These are phyloP conservation scores for Kodamaea sp. DNA, from an alignment of 1,139 yeast species.

Conservation along the genomic window DNA sequence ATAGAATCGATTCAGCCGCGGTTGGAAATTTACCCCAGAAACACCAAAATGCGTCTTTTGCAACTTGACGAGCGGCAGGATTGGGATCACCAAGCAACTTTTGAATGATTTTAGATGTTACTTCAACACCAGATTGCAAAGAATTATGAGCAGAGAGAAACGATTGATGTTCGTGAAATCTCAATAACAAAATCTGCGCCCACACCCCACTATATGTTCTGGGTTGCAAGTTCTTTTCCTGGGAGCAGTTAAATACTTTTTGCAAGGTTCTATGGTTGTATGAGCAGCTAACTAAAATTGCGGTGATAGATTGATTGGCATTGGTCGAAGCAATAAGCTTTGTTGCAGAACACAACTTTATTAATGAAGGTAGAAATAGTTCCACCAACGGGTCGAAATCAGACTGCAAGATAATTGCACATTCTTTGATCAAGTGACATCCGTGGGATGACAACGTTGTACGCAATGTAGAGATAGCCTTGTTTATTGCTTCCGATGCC, in stretches of 20 bases:
- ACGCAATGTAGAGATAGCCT: slow-evolving; percentile 71
- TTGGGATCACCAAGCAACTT: slow-evolving; percentile 79
- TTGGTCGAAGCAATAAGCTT: slow-evolving; percentile 77
- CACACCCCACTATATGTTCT: slow-evolving; percentile 70
- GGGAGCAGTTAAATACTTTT: slow-evolving; percentile 52
- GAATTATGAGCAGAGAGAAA: slow-evolving; percentile 42
- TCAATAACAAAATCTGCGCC: slow-evolving; percentile 61
- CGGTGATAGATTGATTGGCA: slow-evolving; percentile 68
- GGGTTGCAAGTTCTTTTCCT: slow-evolving; percentile 72
- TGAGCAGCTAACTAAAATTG: slow-evolving; percentile 58
- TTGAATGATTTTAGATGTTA: slow-evolving; percentile 51
- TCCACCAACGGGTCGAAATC: slow-evolving; percentile 66
- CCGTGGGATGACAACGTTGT: slow-evolving; percentile 80
- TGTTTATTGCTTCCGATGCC: slow-evolving; percentile 63
- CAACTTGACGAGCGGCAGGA: slow-evolving; percentile 75
- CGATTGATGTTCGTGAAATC: slow-evolving; percentile 27
- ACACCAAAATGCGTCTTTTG: slow-evolving; percentile 76
- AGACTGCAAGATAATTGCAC: slow-evolving; percentile 50
- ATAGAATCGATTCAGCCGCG: slow-evolving; percentile 56
- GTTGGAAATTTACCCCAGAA: slow-evolving; percentile 49
- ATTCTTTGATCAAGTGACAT: slow-evolving; percentile 78
- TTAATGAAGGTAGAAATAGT: slow-evolving; percentile 54
- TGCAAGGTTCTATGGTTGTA: slow-evolving; percentile 55
- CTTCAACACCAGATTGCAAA: slow-evolving; percentile 39
- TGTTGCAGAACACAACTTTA: slow-evolving; percentile 69